phyloP scores from a whole-genome alignment of 2,329 filamentous ascomycete genomes.

The Cercospora berteroae region DNA sequence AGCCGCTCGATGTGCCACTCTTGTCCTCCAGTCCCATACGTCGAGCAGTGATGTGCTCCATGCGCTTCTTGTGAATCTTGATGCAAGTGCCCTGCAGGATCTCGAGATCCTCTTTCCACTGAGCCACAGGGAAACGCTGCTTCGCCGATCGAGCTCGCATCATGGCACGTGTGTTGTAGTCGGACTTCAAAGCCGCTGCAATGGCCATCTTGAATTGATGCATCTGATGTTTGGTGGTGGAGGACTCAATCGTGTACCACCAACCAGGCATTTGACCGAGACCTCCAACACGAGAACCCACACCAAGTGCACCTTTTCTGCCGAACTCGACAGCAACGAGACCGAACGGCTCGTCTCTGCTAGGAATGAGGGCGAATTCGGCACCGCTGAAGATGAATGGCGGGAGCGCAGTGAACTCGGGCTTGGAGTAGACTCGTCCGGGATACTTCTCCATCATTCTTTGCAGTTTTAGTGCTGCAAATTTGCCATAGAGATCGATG shows the following conservation, averaged over 20 bases:
- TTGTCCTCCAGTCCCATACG: slow-evolving; percentile 35
- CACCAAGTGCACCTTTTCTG: slow-evolving; percentile 64
- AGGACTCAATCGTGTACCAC: slow-evolving; percentile 69
- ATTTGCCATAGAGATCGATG: slow-evolving; percentile 67
- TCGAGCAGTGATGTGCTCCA: slow-evolving; percentile 40
- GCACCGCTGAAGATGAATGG: slow-evolving; percentile 66
- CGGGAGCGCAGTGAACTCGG: slow-evolving; percentile 66
- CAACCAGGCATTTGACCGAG: slow-evolving; percentile 70
- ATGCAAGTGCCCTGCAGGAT: slow-evolving; percentile 61
- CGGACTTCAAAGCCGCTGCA: slow-evolving; percentile 59
- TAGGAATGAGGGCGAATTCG: slow-evolving; percentile 67
- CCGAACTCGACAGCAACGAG: slow-evolving; percentile 68
- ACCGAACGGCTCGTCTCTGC: slow-evolving; percentile 67
- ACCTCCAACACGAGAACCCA: slow-evolving; percentile 65
- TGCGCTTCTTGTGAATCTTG: slow-evolving; percentile 53
- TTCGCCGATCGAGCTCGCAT: slow-evolving; percentile 66
- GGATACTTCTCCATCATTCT: slow-evolving; percentile 65
- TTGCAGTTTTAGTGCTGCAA: slow-evolving; percentile 63
- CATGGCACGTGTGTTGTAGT: slow-evolving; percentile 54
- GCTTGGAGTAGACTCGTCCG: slow-evolving; percentile 64
- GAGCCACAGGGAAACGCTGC: slow-evolving; percentile 65
- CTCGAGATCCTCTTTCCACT: slow-evolving; percentile 65
- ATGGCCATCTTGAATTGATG: slow-evolving; percentile 66
- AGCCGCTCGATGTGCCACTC: slow-evolving; percentile 34
- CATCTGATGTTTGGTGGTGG: slow-evolving; percentile 60